Evolutionary conservation across 2,329 filamentous ascomycete species (phyloP), one percentile per base, ranked within the genome.

Genomic region (Ciborinia camelliae): DNA sequence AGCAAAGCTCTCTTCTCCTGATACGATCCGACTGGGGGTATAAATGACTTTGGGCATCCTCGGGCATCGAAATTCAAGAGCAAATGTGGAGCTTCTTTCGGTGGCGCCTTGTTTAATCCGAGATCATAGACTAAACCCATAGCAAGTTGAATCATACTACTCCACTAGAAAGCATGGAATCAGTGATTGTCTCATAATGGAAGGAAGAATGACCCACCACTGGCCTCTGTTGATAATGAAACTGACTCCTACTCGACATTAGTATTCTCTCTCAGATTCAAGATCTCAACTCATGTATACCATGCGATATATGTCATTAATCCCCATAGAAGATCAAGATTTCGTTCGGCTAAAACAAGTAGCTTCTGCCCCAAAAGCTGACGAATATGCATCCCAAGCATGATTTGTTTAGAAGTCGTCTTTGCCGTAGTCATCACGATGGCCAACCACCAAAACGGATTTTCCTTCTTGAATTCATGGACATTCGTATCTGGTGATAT

Each of bases 291-390:
- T 28, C 6, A 64, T 28, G 26, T 20, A 26, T 47, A 51, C 62
- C 62, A 64, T 8, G 51, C 45, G 14, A 64, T 37, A 64, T 53
- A 53, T 30, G 23, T 23, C 20, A 87, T 70, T 4, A 85, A 65
- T 0, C 83, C 83, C 14, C 82, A 75, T 2, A 87, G 73, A 14
- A 86, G 67, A 67, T 86, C 84, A 85, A 74, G 51, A 55, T 73
- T 79, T 59, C 79, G 78, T 63, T 84, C 81, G n/a, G 78, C 74
- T 12, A 81, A 77, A 15, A 83, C 65, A 8, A 85, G 69, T 32
- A 84, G 73, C 63, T 77, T 78, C n/a, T 79, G 75, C 0, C 81
- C 77, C 18, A 84, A 61, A 32, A 80, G 76, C 52, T 78, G 75
- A 50, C 80, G 79, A 7, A 81, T 74, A 23, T 75, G 76, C 2